Conservation (phyloP, 768 basidiomycete genomes). For the Boletellus ananas region DNA sequence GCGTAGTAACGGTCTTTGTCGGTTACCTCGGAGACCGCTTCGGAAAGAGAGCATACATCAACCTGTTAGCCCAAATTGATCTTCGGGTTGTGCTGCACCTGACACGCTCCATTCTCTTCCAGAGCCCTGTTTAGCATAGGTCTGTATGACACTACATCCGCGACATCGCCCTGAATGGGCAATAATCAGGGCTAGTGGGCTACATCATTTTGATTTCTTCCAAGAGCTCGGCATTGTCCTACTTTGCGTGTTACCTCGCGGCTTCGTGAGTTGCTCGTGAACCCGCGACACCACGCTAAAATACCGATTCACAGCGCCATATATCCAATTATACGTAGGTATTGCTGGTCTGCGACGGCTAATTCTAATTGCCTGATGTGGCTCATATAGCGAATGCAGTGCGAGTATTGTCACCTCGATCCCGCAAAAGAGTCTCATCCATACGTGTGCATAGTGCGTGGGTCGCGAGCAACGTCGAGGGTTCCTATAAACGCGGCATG, state of each 20-base stretch:
- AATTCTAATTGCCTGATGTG: background rate
- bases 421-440: background rate
- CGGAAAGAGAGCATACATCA: slow-evolving; percentile 55
- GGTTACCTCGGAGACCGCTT: slow-evolving; percentile 62
- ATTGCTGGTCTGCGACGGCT: background rate
- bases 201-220: slow-evolving; percentile 68
- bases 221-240: slow-evolving; percentile 57
- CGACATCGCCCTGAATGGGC: slow-evolving; percentile 1
- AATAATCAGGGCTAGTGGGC: slow-evolving; percentile 42
- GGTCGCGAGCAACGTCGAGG: slow-evolving; percentile 71
- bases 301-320: slow-evolving; percentile 32
- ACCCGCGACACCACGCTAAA: slow-evolving; percentile 1
- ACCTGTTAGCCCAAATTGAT: slow-evolving; percentile 42
- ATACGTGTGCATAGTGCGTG: slow-evolving; percentile 46
- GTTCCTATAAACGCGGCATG: slow-evolving; percentile 69
- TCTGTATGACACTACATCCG: background rate
- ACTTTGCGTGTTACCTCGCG: slow-evolving; percentile 70
- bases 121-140: slow-evolving; percentile 33
- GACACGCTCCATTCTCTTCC: slow-evolving; percentile 1
- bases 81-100: slow-evolving; percentile 1
- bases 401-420: slow-evolving; percentile 32
- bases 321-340: slow-evolving; percentile 46
- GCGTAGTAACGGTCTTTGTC: slow-evolving; percentile 57
- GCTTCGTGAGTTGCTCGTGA: slow-evolving; percentile 49
- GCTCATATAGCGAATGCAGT: slow-evolving; percentile 44